phyloP scores from a whole-genome alignment of 163 green algal genomes.

The Prototheca wickerhamii region DNA sequence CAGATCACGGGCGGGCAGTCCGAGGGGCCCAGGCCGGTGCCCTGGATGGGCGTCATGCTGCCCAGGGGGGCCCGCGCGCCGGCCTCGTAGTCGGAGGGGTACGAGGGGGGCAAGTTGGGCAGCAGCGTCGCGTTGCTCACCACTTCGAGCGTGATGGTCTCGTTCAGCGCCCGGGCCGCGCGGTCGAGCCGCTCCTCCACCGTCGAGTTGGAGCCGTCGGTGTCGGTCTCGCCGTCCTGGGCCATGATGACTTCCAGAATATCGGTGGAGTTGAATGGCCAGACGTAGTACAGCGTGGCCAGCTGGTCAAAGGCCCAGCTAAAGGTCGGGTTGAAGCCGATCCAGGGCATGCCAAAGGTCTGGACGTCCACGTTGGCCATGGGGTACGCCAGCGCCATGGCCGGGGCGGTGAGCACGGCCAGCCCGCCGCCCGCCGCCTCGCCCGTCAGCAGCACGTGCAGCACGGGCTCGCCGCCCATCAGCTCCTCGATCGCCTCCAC shows the following conservation, averaged over 20 bases:
- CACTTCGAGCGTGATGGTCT: neutral
- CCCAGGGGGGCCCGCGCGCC: neutral
- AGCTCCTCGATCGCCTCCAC: conserved; percentile 2
- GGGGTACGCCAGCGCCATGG: conserved; percentile 8
- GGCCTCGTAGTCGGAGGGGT: neutral
- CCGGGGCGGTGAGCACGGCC: conserved; percentile 9
- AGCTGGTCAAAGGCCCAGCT: conserved; percentile 20
- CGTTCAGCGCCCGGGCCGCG: neutral
- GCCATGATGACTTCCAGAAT: neutral
- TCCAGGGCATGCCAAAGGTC: conserved; percentile 13
- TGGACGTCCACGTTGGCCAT: conserved; percentile 9
- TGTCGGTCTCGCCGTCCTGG: neutral
- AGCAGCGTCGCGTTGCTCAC: neutral
- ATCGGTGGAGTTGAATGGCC: conserved; percentile 3
- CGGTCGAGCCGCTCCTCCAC: too few species aligned
- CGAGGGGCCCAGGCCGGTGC: neutral
- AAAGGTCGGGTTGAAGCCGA: conserved; percentile 12
- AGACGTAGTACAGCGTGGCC: conserved; percentile 13
- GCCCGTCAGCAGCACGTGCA: neutral
- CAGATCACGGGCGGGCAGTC: conserved; percentile 15
- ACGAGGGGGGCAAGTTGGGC: neutral
- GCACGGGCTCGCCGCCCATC: neutral
- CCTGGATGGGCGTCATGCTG: neutral
- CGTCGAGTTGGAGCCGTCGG: too few species aligned
- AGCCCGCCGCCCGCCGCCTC: conserved; percentile 2